Percentiles rank a stretch among this genome's conserved stretches.
Evolutionary conservation across 495 filamentous ascomycete species (phyloP).

Genomic region (Aspergillus bertholletiae): DNA sequence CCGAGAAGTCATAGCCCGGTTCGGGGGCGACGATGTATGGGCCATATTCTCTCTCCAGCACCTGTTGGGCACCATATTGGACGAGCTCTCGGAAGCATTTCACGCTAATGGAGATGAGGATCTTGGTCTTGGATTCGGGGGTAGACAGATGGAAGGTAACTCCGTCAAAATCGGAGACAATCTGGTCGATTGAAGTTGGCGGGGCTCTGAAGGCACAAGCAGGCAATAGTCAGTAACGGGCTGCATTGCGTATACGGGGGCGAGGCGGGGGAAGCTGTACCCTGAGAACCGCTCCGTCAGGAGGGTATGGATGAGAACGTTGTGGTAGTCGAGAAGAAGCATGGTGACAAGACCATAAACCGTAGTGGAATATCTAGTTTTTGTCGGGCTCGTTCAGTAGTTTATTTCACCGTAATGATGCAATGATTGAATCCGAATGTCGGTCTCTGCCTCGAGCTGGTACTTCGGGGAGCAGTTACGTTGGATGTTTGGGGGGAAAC

Average conservation of each 20-base stretch:
- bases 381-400: background rate
- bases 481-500: conserved; percentile 13
- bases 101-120: conserved; percentile 87
- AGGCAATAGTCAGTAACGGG: conserved; percentile 29
- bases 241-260: conserved; percentile 24
- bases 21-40: conserved; percentile 85
- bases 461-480: conserved; percentile 11
- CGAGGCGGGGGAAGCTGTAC: conserved; percentile 44
- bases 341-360: conserved; percentile 41
- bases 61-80: conserved; percentile 84
- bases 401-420: background rate
- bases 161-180: conserved; percentile 96
- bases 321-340: conserved; percentile 98
- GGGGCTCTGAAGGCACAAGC: conserved; percentile 56
- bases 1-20: conserved; percentile 89
- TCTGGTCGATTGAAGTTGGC: conserved; percentile 88
- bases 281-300: conserved; percentile 92
- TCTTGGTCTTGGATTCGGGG: conserved; percentile 86
- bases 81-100: conserved; percentile 92
- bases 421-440: background rate
- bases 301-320: conserved; percentile 92
- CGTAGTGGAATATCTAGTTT: background rate
- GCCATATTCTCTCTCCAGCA: conserved; percentile 92
- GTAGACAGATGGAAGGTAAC: conserved; percentile 98
- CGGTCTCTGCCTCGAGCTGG: conserved; percentile 1